Evolutionary conservation across 768 basidiomycete genomes (phyloP).

Genomic region (Hemileccinum rubropunctum): DNA sequence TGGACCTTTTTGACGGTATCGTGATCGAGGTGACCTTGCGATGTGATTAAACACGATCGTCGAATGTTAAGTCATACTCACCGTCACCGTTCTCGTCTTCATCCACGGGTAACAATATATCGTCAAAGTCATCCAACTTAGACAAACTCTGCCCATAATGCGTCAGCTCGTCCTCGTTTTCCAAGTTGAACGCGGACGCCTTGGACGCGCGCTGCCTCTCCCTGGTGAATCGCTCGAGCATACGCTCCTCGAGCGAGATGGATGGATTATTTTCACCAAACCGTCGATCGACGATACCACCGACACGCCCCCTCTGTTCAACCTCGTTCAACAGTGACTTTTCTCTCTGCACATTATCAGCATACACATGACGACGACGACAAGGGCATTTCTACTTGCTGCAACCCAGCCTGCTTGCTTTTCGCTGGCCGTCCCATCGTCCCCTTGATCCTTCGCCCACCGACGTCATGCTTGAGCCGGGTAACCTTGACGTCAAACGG

Average conservation of each 20-base stretch:
- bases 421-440: conserved; percentile 78
- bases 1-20: conserved; percentile 67
- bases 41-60: neutral
- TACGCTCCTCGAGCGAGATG: conserved; percentile 93
- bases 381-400: conserved; percentile 57
- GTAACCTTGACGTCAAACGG: conserved; percentile 94
- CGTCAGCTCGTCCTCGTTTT: conserved; percentile 87
- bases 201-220: conserved; percentile 82
- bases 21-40: conserved; percentile 62
- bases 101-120: conserved; percentile 51
- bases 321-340: conserved; percentile 88
- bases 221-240: conserved; percentile 92
- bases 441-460: conserved; percentile 84
- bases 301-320: conserved; percentile 74
- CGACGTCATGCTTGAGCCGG: conserved; percentile 90
- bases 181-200: conserved; percentile 81
- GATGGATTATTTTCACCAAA: conserved; percentile 95
- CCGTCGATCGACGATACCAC: conserved; percentile 88
- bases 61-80: conserved; percentile 18
- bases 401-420: conserved; percentile 87
- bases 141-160: conserved; percentile 90
- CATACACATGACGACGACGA: neutral
- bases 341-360: conserved; percentile 56
- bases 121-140: conserved; percentile 81
- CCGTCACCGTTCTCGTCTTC: conserved; percentile 53